A percentile compares a stretch with the other conserved stretches of the same genome.
These are phyloP conservation scores for Prunus davidiana DNA, from an alignment of 306 rosid species.

Conservation along the genomic window DNA sequence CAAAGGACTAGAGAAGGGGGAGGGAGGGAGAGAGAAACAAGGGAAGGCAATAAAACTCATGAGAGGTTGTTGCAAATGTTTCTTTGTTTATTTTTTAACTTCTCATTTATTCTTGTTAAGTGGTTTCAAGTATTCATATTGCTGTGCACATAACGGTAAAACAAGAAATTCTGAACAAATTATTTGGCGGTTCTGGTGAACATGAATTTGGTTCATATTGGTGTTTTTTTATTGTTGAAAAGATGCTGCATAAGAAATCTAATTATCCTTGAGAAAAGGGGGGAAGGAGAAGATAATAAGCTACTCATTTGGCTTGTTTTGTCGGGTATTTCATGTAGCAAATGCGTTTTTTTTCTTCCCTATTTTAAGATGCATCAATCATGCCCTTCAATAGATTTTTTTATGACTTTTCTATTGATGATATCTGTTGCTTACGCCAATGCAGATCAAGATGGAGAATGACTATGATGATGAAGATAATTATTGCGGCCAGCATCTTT, in stretches of 20 bases:
- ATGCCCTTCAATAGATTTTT: background rate
- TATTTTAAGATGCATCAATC: background rate
- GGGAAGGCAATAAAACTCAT: background rate
- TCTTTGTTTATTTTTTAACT: too few relatives aligned
- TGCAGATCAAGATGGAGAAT: constrained; percentile 41
- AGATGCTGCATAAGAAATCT: background rate
- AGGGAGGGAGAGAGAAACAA: background rate
- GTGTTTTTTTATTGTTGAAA: background rate
- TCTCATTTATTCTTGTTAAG: background rate
- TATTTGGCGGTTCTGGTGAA: background rate
- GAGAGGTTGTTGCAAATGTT: background rate
- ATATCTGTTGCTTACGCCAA: background rate
- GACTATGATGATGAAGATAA: constrained; percentile 29
- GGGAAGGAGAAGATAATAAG: background rate
- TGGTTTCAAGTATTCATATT: background rate
- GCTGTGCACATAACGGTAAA: background rate
- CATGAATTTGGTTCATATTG: background rate
- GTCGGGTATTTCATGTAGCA: background rate
- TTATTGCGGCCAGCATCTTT: constrained; percentile 24
- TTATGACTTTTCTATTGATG: background rate
- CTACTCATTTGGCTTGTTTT: background rate
- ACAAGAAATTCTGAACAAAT: background rate
- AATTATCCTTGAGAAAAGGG: background rate
- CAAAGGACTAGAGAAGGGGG: background rate
- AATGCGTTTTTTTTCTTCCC: background rate